Evolutionary conservation across 108 stramenopile genomes (phyloP).

Genomic region (Nitzschia sp.): DNA sequence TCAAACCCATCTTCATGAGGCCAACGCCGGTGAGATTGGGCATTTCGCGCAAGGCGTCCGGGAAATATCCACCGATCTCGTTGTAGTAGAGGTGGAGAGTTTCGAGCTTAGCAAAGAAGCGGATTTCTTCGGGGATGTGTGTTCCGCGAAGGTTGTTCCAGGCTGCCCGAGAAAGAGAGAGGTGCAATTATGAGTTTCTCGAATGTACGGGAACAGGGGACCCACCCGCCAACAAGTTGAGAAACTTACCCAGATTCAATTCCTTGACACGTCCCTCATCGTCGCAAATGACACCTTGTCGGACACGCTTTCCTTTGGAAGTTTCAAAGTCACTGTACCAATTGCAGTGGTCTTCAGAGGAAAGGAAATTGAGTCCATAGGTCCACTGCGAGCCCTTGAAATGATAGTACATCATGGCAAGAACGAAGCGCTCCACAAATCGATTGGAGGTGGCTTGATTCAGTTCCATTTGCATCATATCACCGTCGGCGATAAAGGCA

Average conservation of each 20-base stretch:
- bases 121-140: conserved; percentile 25
- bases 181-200: background rate
- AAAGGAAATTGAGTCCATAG: conserved; percentile 12
- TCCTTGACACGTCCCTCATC: conserved; percentile 10
- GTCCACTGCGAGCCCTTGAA: conserved; percentile 26
- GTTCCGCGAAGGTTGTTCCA: conserved; percentile 25
- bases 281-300: conserved; percentile 26
- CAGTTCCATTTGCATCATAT: conserved; percentile 6
- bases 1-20: conserved; percentile 9
- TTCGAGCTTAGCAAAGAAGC: conserved; percentile 14
- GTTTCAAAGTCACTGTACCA: conserved; percentile 16
- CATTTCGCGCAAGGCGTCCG: background rate
- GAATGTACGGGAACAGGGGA: no score
- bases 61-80: conserved; percentile 22
- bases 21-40: conserved; percentile 17
- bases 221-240: no score
- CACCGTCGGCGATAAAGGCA: conserved; percentile 20
- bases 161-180: background rate
- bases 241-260: conserved; percentile 31
- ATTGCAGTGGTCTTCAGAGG: conserved; percentile 16
- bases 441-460: background rate
- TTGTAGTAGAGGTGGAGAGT: conserved; percentile 31
- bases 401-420: conserved; percentile 32
- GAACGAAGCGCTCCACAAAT: conserved; percentile 26
- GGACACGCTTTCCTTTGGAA: background rate